These are phyloP conservation scores for Pulicaria dysenterica DNA, from an alignment of 129 eudicot genomes.

Conservation along the genomic window DNA sequence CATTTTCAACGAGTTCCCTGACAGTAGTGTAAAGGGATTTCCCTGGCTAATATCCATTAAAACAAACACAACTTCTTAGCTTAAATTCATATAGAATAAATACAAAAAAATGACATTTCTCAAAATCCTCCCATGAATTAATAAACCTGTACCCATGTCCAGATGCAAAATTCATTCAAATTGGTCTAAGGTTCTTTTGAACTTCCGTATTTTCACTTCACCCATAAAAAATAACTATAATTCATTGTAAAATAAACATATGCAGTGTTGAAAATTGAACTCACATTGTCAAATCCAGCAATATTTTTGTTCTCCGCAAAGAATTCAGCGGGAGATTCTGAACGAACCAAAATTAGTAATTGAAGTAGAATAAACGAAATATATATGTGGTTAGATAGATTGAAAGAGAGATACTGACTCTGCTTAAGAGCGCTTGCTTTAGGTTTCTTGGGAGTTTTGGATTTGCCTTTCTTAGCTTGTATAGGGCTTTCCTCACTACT, in stretches of 20 bases:
- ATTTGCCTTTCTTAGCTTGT: slow-evolving; percentile 60
- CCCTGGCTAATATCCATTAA: slow-evolving; percentile 67
- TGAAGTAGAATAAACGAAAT: background rate
- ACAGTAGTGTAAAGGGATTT: slow-evolving; percentile 91
- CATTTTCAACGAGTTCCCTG: slow-evolving; percentile 97
- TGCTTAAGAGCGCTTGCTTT: slow-evolving; percentile 78
- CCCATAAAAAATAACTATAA: background rate
- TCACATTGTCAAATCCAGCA: slow-evolving; percentile 96
- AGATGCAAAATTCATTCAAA: background rate
- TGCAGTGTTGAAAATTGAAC: slow-evolving; percentile 23
- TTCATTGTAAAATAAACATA: background rate
- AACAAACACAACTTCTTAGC: slow-evolving; percentile 13
- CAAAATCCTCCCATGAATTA: background rate
- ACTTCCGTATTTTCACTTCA: no score
- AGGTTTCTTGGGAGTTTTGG: slow-evolving; percentile 64
- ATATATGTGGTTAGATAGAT: background rate
- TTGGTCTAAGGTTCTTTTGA: no score
- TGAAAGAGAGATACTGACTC: slow-evolving; percentile 50
- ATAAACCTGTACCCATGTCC: background rate
- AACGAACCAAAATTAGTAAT: slow-evolving; percentile 11
- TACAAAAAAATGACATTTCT: background rate
- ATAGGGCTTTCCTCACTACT: slow-evolving; percentile 80
- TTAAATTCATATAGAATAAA: background rate
- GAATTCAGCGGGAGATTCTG: slow-evolving; percentile 98
- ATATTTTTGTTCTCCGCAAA: slow-evolving; percentile 95